Evolutionary conservation across 163 green algal genomes (phyloP).

Genomic region (Prototheca wickerhamii): DNA sequence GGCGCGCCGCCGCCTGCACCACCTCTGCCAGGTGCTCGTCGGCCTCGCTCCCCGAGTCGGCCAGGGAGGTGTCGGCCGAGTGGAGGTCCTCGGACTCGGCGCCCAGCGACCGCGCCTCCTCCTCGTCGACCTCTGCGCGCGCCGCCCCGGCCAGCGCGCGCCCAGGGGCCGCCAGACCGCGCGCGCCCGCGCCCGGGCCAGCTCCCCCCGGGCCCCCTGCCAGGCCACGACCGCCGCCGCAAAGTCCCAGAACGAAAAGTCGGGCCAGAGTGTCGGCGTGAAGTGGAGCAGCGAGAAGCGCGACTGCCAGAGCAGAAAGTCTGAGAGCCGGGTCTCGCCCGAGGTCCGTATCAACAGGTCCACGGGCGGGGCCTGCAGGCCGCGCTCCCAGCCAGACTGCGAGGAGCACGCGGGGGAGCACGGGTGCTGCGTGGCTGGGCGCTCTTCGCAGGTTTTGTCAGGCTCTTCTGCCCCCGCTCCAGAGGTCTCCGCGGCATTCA

Average conservation of each 20-base stretch:
- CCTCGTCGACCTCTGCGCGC: background rate
- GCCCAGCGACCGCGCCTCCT: too few species aligned
- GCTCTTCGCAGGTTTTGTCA: background rate
- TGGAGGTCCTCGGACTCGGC: too few species aligned
- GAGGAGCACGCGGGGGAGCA: background rate
- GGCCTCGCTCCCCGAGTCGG: too few species aligned
- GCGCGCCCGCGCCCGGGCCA: background rate
- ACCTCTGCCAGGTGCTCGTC: too few species aligned
- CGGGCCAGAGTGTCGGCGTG: constrained; percentile 58
- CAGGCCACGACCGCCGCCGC: constrained; percentile 46
- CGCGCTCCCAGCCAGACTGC: background rate
- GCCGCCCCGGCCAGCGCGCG: background rate
- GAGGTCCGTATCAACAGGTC: constrained; percentile 76
- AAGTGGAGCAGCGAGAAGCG: constrained; percentile 56
- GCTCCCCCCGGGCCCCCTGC: constrained; percentile 27
- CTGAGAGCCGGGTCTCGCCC: constrained; percentile 79
- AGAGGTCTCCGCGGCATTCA: constrained; percentile 8
- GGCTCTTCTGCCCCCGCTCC: background rate
- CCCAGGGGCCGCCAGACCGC: background rate
- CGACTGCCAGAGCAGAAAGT: constrained; percentile 88
- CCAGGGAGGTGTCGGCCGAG: too few species aligned
- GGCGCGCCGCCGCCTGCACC: too few species aligned
- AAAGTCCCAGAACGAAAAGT: constrained; percentile 63
- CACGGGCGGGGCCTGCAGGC: constrained; percentile 34
- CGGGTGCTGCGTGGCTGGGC: background rate